Conservation (phyloP, 148 eudicot species). For the Rhododendron mucronatum region DNA sequence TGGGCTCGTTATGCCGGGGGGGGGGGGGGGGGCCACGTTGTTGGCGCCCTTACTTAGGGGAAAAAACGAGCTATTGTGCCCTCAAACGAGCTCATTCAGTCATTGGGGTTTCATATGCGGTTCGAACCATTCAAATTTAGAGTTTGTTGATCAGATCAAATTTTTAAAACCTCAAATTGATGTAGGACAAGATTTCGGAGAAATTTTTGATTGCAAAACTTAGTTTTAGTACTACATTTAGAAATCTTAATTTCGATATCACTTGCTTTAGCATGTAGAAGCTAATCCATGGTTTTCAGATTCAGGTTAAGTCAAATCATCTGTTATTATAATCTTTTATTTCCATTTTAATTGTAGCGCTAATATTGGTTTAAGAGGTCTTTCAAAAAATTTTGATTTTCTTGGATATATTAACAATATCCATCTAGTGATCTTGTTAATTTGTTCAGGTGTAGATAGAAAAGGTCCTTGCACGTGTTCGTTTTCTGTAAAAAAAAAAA, state of each 20-base stretch:
- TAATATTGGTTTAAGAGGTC: too few species aligned
- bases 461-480: not conserved
- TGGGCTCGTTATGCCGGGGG: not conserved
- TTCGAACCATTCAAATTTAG: not conserved
- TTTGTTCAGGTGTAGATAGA: not conserved
- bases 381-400: not conserved
- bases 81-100: not conserved
- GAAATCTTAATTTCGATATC: not conserved
- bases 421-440: not conserved
- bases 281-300: not conserved
- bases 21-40: not conserved
- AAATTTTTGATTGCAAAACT: not conserved
- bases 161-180: not conserved
- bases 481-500: too few species aligned
- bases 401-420: not conserved
- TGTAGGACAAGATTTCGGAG: not conserved
- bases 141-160: not conserved
- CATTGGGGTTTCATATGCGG: not conserved
- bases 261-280: not conserved
- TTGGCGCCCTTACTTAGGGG: not conserved
- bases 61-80: not conserved
- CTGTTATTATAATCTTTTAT: not conserved
- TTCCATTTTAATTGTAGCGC: not conserved
- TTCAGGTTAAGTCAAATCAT: not conserved
- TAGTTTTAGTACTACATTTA: not conserved